These are phyloP conservation scores for Penicillium riverlandense DNA, from an alignment of 495 filamentous ascomycete genomes.

Conservation along the genomic window DNA sequence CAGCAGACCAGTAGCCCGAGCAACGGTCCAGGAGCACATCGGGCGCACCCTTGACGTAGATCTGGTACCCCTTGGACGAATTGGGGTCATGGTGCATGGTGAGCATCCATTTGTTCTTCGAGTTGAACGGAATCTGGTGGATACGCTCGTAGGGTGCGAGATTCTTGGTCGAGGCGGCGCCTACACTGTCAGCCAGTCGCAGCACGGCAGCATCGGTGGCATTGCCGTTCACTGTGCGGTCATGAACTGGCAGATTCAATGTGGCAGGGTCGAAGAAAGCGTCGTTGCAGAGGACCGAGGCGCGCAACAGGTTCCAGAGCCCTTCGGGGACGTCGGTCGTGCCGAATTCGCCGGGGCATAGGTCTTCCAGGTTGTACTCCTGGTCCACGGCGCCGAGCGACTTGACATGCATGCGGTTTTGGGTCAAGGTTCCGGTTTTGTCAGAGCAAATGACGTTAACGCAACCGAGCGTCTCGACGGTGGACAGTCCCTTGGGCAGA, in stretches of 20 bases:
- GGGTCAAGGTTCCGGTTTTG: slow-evolving; percentile 65
- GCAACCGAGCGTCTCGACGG: slow-evolving; percentile 65
- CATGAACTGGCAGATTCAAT: slow-evolving; percentile 38
- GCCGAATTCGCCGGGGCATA: slow-evolving; percentile 4
- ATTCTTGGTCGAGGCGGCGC: slow-evolving; percentile 37
- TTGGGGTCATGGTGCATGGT: slow-evolving; percentile 20
- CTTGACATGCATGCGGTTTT: slow-evolving; percentile 44
- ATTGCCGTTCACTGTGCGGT: slow-evolving; percentile 60
- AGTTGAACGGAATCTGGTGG: slow-evolving; percentile 67
- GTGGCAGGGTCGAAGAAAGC: slow-evolving; percentile 60
- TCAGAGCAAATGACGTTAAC: slow-evolving; percentile 67
- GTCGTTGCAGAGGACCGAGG: slow-evolving; percentile 54
- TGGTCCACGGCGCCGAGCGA: slow-evolving; percentile 31
- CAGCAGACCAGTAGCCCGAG: slow-evolving; percentile 32
- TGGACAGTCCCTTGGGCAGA: slow-evolving; percentile 61
- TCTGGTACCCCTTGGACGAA: slow-evolving; percentile 10
- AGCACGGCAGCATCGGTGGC: slow-evolving; percentile 68
- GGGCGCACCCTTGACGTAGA: slow-evolving; percentile 45
- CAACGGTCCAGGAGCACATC: slow-evolving; percentile 42
- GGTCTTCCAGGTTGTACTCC: slow-evolving; percentile 17
- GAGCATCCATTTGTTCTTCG: slow-evolving; percentile 64
- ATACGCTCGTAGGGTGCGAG: slow-evolving; percentile 43
- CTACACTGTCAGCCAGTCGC: slow-evolving; percentile 56
- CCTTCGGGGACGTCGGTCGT: slow-evolving; percentile 7
- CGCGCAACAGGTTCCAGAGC: slow-evolving; percentile 15